phyloP scores from a whole-genome alignment of 208 protist species.

The Tritrichomonas musculus region DNA sequence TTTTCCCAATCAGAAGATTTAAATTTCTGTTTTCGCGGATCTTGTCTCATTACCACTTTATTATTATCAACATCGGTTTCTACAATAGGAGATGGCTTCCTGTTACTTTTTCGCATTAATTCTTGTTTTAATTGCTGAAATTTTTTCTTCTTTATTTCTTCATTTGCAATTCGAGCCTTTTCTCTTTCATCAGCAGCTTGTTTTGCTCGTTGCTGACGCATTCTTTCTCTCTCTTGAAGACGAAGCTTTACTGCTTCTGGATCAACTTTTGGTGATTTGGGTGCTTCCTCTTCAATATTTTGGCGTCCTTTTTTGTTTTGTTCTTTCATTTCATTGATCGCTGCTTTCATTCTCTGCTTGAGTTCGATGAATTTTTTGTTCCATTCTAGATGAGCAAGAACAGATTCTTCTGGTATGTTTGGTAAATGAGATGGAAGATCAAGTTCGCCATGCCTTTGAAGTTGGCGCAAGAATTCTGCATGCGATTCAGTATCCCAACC shows the following conservation, averaged over 20 bases:
- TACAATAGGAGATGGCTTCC: neutral
- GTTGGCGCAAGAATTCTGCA: neutral
- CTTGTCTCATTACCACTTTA: too few species aligned
- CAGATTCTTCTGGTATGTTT: neutral
- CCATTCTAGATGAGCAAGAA: neutral
- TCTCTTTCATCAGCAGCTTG: neutral
- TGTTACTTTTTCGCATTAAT: neutral
- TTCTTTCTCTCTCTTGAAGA: neutral
- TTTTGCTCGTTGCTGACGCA: neutral
- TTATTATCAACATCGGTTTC: neutral
- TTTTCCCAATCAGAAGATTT: neutral
- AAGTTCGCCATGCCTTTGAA: neutral
- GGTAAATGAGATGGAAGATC: neutral
- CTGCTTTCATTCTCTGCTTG: neutral
- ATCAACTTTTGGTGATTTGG: neutral
- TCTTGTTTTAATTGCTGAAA: neutral
- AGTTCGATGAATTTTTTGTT: neutral
- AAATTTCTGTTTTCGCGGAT: neutral
- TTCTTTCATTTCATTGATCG: neutral
- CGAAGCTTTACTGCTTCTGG: neutral
- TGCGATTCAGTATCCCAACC: conserved; percentile 6
- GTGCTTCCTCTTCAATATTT: neutral
- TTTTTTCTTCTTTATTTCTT: too few species aligned
- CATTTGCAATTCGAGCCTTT: too few species aligned
- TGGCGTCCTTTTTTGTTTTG: neutral